Conservation (phyloP, 1,139 yeast genomes). For the Eremothecium cymbalariae region DNA sequence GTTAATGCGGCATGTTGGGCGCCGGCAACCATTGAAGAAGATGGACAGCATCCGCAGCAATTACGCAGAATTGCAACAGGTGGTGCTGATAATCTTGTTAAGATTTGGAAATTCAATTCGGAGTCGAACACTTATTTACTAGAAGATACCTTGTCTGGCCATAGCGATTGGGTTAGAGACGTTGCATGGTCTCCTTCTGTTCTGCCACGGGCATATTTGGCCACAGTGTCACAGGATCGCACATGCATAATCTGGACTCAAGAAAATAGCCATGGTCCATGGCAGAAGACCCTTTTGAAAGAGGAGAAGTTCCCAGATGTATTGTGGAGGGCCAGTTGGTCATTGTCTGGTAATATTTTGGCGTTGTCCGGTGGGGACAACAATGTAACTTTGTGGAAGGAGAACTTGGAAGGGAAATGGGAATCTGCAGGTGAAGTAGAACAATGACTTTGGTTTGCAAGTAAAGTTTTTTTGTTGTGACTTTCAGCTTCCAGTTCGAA, state of each 20-base stretch:
- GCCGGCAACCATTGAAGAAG: slow-evolving; percentile 41
- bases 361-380: slow-evolving; percentile 97
- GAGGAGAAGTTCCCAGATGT: slow-evolving; percentile 89
- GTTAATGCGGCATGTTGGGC: slow-evolving; percentile 97
- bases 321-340: slow-evolving; percentile 98
- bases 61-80: slow-evolving; percentile 76
- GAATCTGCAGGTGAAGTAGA: slow-evolving; percentile 93
- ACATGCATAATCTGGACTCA: slow-evolving; percentile 92
- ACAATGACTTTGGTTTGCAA: too few relatives aligned
- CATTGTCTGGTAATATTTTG: slow-evolving; percentile 86
- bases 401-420: slow-evolving; percentile 89
- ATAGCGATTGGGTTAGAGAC: slow-evolving; percentile 96
- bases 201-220: slow-evolving; percentile 78
- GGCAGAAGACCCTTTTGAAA: slow-evolving; percentile 74
- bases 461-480: too few relatives aligned
- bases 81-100: slow-evolving; percentile 90
- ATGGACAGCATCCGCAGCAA: slow-evolving; percentile 31
- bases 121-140: slow-evolving; percentile 51
- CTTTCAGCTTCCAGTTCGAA: too few relatives aligned
- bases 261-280: slow-evolving; percentile 54
- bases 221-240: slow-evolving; percentile 97
- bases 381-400: slow-evolving; percentile 94
- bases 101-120: slow-evolving; percentile 74
- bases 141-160: slow-evolving; percentile 80
- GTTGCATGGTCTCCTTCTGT: slow-evolving; percentile 97